Base-by-base conservation (phyloP, 2,329 filamentous ascomycete genomes). In the Teratosphaeria viscida region DNA sequence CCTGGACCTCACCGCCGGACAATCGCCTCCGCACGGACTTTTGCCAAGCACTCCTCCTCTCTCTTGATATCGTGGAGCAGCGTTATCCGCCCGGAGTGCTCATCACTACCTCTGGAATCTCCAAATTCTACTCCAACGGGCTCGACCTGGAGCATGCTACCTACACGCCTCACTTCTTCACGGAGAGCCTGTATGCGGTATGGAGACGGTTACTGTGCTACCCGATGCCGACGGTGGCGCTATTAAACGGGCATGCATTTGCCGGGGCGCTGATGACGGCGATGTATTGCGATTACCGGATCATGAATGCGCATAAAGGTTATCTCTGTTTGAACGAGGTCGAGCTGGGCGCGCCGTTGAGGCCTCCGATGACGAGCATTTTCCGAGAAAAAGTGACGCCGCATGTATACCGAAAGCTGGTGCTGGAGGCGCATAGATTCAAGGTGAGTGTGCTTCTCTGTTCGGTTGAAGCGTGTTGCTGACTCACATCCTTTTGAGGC, bases 241-340 rank as follows among this genome's bases (percentile, higher is more conserved):
- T 91, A 8, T 70, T 92, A 58, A 90, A 90, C 67, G 89, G 89
- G 26, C 90, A 95, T 73, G 84, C 86, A 58, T 94, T 91, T 72
- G 90, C 89, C 5, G 89, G 84, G 54, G 89, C 88, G n/a, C 78
- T 92, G 62, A 92, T 94, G 85, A 77, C 88, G 10, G 83, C 88
- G 60, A 89, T 90, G 82, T 84, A 88, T 74, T 88, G 92, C 74
- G 65, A 67, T 75, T 94, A 94, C 76, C 83, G 90, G 32, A 79
- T 94, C 65, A 88, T 89, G 77, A 87, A 87, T 69, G 82, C 86
- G 0, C 69, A 79, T 1, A 79, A 81, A 23, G 90, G 89, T n/a
- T 92, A 84, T 74, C 73, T 89, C 47, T 92, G 89, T 74, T 76
- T 94, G 65, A 92, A 92, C 73, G 89, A 94, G 76, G 79, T 94